A percentile compares a stretch with the other conserved stretches of the same genome.
Conservation (phyloP, 192 early-diverging fungal species). For the Radiomyces spectabilis region DNA sequence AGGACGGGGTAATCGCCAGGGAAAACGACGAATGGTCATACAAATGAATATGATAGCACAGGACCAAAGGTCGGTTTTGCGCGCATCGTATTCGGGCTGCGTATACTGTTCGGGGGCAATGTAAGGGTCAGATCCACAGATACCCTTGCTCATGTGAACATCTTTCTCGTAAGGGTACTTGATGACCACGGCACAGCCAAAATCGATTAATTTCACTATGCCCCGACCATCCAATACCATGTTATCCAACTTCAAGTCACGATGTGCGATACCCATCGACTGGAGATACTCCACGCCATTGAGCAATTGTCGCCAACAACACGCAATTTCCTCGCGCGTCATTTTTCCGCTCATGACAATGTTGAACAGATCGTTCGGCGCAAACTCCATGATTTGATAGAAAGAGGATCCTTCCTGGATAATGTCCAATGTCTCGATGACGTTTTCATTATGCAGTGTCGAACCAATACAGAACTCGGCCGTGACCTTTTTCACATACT, state of each 20-base stretch:
- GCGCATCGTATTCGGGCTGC: conserved; percentile 70
- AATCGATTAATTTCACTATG: conserved; percentile 83
- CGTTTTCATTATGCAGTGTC: conserved; percentile 70
- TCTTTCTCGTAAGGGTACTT: conserved; percentile 72
- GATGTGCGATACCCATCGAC: conserved; percentile 70
- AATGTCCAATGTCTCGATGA: conserved; percentile 75
- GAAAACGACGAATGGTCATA: conserved; percentile 64
- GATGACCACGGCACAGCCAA: conserved; percentile 82
- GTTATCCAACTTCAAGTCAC: conserved; percentile 85
- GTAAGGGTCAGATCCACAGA: conserved; percentile 91
- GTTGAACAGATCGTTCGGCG: conserved; percentile 83
- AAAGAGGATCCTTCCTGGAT: conserved; percentile 58
- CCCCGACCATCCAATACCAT: conserved; percentile 65
- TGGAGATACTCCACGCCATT: conserved; percentile 73
- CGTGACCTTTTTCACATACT: conserved; percentile 78
- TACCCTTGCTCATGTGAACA: conserved; percentile 42
- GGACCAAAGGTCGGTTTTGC: conserved; percentile 85
- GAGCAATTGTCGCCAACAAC: conserved; percentile 77
- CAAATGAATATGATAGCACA: conserved; percentile 84
- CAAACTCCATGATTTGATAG: conserved; percentile 90
- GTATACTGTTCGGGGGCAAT: conserved; percentile 88
- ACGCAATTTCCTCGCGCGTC: conserved; percentile 72
- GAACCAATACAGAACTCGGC: conserved; percentile 83
- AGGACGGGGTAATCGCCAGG: conserved; percentile 57
- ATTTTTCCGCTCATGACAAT: conserved; percentile 72